Conservation (phyloP, 805 yeast genomes). For the Clavispora santaluciae region DNA sequence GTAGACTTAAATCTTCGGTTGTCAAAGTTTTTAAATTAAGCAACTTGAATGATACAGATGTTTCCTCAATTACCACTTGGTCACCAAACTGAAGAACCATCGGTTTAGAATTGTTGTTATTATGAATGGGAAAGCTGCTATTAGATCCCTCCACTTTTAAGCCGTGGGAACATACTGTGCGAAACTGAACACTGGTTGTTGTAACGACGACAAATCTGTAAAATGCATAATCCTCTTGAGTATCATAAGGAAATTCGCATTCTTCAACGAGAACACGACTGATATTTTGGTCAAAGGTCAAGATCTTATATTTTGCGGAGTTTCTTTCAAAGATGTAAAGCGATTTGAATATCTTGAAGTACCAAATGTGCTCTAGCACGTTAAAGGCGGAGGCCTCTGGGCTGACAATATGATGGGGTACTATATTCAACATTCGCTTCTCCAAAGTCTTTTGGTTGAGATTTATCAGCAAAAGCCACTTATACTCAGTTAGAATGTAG, state of each 20-base stretch:
- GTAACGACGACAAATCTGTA: neutral
- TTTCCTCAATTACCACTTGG: neutral
- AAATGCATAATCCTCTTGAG: neutral
- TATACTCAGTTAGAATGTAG: neutral
- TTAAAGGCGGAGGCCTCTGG: neutral
- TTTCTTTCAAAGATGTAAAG: neutral
- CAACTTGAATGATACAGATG: neutral
- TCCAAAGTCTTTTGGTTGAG: neutral
- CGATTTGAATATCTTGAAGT: neutral
- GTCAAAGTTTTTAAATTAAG: neutral
- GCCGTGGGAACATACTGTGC: neutral
- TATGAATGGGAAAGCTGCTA: constrained; percentile 6
- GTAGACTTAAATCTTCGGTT: neutral
- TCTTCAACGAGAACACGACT: neutral
- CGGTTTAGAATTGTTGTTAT: constrained; percentile 13
- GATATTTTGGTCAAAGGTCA: neutral
- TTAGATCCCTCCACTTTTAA: neutral
- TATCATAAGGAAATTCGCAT: neutral
- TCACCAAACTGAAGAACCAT: constrained; percentile 2
- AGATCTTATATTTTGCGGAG: neutral
- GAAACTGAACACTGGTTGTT: neutral
- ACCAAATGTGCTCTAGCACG: neutral
- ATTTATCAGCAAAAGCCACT: neutral
- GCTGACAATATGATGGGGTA: neutral
- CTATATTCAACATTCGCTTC: neutral